Conservation (phyloP, 163 green algal species). For the Chlamydomonas reinhardtii region DNA sequence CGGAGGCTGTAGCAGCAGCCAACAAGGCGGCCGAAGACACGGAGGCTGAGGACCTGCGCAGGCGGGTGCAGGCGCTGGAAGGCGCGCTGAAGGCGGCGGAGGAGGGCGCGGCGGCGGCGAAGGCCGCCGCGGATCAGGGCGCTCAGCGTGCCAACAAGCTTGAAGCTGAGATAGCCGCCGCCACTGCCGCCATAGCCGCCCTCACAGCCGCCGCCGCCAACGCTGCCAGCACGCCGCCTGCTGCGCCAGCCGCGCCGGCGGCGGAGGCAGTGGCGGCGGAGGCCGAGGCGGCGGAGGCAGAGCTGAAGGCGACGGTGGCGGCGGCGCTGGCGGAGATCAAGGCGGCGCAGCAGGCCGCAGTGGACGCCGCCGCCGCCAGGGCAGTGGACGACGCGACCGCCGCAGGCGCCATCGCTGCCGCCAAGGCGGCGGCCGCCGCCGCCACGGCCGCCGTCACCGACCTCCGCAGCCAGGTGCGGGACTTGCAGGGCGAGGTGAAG, state of each 20-base stretch:
- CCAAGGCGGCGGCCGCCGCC: too few species aligned
- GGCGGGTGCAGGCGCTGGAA: slow-evolving; percentile 22
- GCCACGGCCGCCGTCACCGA: too few species aligned
- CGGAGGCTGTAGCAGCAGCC: not conserved
- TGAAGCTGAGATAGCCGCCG: not conserved
- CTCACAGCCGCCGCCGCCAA: not conserved
- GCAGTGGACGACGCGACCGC: too few species aligned
- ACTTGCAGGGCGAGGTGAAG: too few species aligned
- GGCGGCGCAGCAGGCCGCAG: too few species aligned
- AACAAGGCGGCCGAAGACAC: not conserved
- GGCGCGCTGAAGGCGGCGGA: not conserved
- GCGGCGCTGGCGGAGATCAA: not conserved
- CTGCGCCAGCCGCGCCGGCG: not conserved
- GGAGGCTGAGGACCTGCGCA: not conserved
- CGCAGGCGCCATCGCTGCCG: too few species aligned
- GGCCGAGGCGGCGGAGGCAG: too few species aligned
- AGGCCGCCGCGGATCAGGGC: not conserved
- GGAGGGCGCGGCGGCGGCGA: not conserved
- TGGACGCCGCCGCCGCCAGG: too few species aligned
- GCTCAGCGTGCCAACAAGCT: slow-evolving; percentile 3
- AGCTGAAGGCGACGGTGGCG: not conserved
- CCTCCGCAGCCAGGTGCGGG: too few species aligned
- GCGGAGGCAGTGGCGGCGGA: not conserved
- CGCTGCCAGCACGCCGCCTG: not conserved
- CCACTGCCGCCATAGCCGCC: not conserved